Conservation (phyloP, 495 filamentous ascomycete species). For the Zalerion maritima region DNA sequence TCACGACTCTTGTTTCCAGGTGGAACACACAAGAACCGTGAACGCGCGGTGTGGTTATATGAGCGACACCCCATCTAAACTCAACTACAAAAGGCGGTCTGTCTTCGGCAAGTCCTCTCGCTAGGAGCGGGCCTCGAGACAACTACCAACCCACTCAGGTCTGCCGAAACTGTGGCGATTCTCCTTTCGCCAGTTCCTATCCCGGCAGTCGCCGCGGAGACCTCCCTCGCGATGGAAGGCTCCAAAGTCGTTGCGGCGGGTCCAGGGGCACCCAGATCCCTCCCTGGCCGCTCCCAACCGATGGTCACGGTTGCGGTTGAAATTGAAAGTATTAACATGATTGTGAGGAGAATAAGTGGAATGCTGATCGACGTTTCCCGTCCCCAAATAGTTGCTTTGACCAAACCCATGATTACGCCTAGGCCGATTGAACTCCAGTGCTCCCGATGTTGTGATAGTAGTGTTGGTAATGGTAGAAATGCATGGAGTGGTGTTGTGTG, state of each 20-base stretch:
- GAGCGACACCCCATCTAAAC: too few species aligned
- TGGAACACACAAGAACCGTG: slow-evolving; percentile 10
- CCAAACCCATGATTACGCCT: slow-evolving; percentile 13
- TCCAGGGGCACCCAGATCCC: slow-evolving; percentile 28
- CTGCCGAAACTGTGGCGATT: slow-evolving; percentile 54
- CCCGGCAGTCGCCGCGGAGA: slow-evolving; percentile 25
- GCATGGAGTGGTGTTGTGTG: too few species aligned
- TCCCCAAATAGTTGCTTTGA: slow-evolving; percentile 19
- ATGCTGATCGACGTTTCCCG: slow-evolving; percentile 20
- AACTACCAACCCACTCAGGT: slow-evolving; percentile 81
- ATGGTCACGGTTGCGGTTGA: slow-evolving; percentile 13
- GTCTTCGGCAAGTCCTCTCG: slow-evolving; percentile 12
- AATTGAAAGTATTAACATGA: slow-evolving; percentile 8
- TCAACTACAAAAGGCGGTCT: slow-evolving; percentile 40
- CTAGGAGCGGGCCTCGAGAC: slow-evolving; percentile 44
- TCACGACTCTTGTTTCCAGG: slow-evolving; percentile 1
- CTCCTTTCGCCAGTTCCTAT: slow-evolving; percentile 56
- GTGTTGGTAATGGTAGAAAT: too few species aligned
- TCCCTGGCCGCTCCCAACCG: slow-evolving; percentile 31
- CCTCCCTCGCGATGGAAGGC: slow-evolving; percentile 19
- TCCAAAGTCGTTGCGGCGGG: slow-evolving; percentile 26
- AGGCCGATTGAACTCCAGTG: slow-evolving; percentile 6
- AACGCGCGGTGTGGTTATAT: slow-evolving; percentile 14
- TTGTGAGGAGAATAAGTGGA: slow-evolving; percentile 10
- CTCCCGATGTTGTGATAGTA: slow-evolving; percentile 11